A percentile compares a stretch with the other conserved stretches of the same genome.
Evolutionary conservation across 306 rosid species (phyloP).

Genomic region (Cucumis cinereus): DNA sequence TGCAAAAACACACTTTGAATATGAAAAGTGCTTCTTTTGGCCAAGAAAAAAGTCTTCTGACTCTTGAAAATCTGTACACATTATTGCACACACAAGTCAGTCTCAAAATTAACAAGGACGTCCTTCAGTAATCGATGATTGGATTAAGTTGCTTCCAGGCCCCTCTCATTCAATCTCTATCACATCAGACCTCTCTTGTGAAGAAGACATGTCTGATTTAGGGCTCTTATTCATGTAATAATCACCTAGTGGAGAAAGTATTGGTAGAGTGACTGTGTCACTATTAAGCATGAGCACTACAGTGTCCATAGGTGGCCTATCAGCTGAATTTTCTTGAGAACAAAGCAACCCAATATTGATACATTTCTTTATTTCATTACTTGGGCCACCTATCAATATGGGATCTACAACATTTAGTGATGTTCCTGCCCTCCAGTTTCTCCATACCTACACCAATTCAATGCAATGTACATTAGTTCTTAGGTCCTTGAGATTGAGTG

Average conservation of each 20-base stretch:
- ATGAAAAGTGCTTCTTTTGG: not conserved
- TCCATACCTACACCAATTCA: conserved; percentile 29
- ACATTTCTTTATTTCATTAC: conserved; percentile 31
- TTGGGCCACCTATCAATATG: conserved; percentile 5
- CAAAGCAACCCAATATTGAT: conserved; percentile 39
- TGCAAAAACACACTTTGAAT: not conserved
- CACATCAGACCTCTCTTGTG: not conserved
- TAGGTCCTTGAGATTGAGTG: not conserved
- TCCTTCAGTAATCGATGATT: not conserved
- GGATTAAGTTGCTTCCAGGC: not conserved
- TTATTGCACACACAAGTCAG: not conserved
- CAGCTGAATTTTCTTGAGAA: conserved; percentile 31
- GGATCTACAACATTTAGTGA: conserved; percentile 22
- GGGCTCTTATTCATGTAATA: not conserved
- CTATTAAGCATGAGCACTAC: conserved; percentile 33
- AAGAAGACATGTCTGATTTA: not conserved
- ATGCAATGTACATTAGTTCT: not conserved
- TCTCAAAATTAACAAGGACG: not conserved
- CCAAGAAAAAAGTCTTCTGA: not conserved
- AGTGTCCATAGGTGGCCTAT: conserved; percentile 38
- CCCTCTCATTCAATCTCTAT: not conserved
- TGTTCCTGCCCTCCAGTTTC: conserved; percentile 18
- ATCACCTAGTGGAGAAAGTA: conserved; percentile 24
- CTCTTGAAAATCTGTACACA: not conserved
- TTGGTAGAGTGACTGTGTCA: conserved; percentile 15